Percentiles rank a stretch among this genome's conserved stretches.
phyloP scores from a whole-genome alignment of 441 rosid genomes.

The Gossypium gossypioides region DNA sequence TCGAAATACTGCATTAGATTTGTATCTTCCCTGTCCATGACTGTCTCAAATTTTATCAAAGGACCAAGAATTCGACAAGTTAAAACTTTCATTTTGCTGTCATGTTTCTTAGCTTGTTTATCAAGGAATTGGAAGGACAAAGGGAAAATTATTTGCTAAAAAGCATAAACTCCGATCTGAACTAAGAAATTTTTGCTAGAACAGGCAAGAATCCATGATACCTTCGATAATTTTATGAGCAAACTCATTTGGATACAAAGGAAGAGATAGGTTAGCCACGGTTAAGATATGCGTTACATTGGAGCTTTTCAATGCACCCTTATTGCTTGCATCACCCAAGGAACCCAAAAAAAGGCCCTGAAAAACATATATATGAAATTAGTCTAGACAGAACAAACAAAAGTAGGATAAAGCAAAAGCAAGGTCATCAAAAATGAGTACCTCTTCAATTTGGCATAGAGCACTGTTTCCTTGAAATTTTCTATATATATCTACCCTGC shows the following conservation, averaged over 20 bases:
- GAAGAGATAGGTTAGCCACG: constrained; percentile 29
- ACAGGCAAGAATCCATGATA: not conserved
- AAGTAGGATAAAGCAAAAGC: not conserved
- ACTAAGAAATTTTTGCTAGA: not conserved
- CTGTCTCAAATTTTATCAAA: constrained; percentile 25
- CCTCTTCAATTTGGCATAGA: constrained; percentile 40
- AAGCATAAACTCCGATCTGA: not conserved
- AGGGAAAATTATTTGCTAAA: not conserved
- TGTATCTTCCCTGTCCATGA: constrained; percentile 47
- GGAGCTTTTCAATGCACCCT: constrained; percentile 30
- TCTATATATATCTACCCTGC: constrained; percentile 14
- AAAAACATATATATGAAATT: not conserved
- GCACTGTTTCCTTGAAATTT: constrained; percentile 24
- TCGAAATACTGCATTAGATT: constrained; percentile 51
- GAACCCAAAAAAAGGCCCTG: constrained; percentile 56
- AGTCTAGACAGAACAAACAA: not conserved
- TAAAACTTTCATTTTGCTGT: not conserved
- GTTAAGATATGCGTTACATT: constrained; percentile 43
- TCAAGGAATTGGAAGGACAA: not conserved
- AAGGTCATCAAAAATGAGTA: not conserved
- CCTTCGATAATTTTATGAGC: constrained; percentile 33
- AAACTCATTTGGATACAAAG: constrained; percentile 33
- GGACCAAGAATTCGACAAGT: not conserved
- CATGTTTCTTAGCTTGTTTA: no score
- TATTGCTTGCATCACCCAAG: constrained; percentile 36